Evolutionary conservation across 2,329 filamentous ascomycete genomes (phyloP), one percentile per base, ranked within the genome.

Genomic region (Orbilia quercus): DNA sequence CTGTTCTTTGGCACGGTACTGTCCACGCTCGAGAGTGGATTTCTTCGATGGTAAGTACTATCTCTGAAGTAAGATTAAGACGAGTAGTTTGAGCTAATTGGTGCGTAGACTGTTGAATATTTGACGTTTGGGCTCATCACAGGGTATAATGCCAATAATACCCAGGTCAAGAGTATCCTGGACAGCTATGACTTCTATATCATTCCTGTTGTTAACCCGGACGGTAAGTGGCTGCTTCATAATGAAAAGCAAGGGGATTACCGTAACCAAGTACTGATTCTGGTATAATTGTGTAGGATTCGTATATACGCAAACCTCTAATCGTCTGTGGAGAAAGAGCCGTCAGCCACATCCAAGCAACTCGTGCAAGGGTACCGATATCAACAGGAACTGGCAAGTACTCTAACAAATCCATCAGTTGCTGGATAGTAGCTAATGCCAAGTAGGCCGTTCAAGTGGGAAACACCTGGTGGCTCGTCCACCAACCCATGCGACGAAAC

Each of bases 111-210:
- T 4, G 81, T 83, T 42, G 85, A 87, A 77, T 88, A 86, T 77
- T 79, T 86, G 9, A 82, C 83, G 4, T 84, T 83, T 72, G 79
- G 82, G n/a, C 80, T 88, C 31, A 79, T 87, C 18, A 20, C 80
- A 80, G 38, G 81, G 85, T 77, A 78, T 77, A 40, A 79, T 79
- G 22, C 31, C 81, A 64, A 58, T 7, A 53, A 64, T 28, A 45
- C 50, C 11, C 45, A 53, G 16, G 47, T 72, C 16, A 50, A 31
- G 1, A 79, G 38, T 77, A 79, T 0, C 82, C 85, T 65, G 22
- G 83, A 89, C 79, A 85, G 82, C 66, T 88, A 88, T 77, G 89
- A 90, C 80, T 88, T 88, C 75, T 89, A 88, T 79, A 84, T 90
- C 75, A 82, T 89, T 65, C 87, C 87, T 2, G 80, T 88, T 25